Conservation (phyloP, 768 basidiomycete species). For the Tricholoma matsutake region DNA sequence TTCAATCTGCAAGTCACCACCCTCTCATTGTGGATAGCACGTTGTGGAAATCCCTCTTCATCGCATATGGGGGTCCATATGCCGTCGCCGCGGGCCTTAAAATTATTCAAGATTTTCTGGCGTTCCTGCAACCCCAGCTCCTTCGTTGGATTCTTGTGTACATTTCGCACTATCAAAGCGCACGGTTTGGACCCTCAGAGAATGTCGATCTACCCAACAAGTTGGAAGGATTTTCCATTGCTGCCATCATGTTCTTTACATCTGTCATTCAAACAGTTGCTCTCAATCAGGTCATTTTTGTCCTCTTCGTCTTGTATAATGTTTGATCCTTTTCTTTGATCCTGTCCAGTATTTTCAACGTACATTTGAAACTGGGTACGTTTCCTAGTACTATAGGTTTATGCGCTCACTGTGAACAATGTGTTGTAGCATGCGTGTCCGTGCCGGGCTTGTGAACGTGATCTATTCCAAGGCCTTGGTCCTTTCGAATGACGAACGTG, state of each 20-base stretch:
- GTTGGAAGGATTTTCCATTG: constrained; percentile 73
- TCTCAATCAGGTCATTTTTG: constrained; percentile 63
- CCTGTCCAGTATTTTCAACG: constrained; percentile 74
- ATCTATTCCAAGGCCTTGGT: constrained; percentile 88
- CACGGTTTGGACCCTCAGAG: constrained; percentile 33
- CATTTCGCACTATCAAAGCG: constrained; percentile 71
- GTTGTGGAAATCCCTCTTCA: constrained; percentile 70
- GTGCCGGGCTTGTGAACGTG: constrained; percentile 79
- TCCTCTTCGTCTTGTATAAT: no score
- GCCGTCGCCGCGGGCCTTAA: constrained; percentile 62
- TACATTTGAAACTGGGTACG: constrained; percentile 67
- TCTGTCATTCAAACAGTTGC: constrained; percentile 77
- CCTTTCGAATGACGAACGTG: constrained; percentile 81
- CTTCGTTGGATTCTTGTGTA: constrained; percentile 77
- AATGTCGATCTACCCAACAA: constrained; percentile 29
- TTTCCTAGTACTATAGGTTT: neutral
- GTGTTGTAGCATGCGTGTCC: constrained; percentile 74
- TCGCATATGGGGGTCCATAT: constrained; percentile 80
- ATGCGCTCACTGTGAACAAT: neutral
- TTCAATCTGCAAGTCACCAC: neutral
- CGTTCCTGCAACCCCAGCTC: constrained; percentile 86
- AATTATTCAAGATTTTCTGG: constrained; percentile 72
- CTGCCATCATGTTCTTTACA: constrained; percentile 74
- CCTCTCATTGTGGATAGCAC: constrained; percentile 36
- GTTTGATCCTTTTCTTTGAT: neutral